Conservation (phyloP, 306 rosid genomes). For the Gleditsia sinensis region DNA sequence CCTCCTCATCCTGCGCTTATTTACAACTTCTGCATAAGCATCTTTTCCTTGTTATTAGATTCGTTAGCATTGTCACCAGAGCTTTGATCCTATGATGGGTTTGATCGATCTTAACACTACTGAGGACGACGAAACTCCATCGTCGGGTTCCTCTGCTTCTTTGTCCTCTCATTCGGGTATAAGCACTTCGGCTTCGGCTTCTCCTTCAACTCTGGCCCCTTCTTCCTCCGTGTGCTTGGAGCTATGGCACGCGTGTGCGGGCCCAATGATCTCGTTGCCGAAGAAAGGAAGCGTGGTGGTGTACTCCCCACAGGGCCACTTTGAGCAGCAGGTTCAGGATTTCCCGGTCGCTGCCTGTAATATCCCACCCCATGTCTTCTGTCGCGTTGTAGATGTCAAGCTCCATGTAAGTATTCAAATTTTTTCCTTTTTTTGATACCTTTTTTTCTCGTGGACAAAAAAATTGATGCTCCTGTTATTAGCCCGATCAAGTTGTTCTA, state of each 20-base stretch:
- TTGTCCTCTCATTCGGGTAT: constrained; percentile 58
- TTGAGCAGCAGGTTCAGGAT: constrained; percentile 71
- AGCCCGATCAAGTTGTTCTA: constrained; percentile 1
- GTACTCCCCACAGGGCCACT: constrained; percentile 92
- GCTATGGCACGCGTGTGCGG: constrained; percentile 99
- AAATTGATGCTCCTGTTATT: constrained; percentile 11
- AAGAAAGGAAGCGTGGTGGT: constrained; percentile 87
- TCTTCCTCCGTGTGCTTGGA: constrained; percentile 79
- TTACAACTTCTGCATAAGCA: background rate
- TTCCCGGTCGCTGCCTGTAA: constrained; percentile 61
- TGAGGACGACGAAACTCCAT: constrained; percentile 82
- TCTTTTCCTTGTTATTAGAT: constrained; percentile 22
- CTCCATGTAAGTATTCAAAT: constrained; percentile 66
- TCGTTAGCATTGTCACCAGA: constrained; percentile 24
- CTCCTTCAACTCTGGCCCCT: constrained; percentile 38
- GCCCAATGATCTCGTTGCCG: constrained; percentile 87
- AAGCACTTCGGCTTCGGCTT: constrained; percentile 41
- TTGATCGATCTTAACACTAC: constrained; percentile 97
- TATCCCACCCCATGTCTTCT: constrained; percentile 85
- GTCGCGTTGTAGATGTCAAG: constrained; percentile 93
- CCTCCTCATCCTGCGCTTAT: background rate
- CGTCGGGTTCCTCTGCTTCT: constrained; percentile 53
- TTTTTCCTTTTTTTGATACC: background rate
- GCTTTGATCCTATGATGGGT: constrained; percentile 50
- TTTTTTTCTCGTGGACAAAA: background rate